Percentiles rank a stretch among this genome's conserved stretches.
These are phyloP conservation scores for Xylaria venustula DNA, from an alignment of 495 filamentous ascomycete species.

Conservation along the genomic window DNA sequence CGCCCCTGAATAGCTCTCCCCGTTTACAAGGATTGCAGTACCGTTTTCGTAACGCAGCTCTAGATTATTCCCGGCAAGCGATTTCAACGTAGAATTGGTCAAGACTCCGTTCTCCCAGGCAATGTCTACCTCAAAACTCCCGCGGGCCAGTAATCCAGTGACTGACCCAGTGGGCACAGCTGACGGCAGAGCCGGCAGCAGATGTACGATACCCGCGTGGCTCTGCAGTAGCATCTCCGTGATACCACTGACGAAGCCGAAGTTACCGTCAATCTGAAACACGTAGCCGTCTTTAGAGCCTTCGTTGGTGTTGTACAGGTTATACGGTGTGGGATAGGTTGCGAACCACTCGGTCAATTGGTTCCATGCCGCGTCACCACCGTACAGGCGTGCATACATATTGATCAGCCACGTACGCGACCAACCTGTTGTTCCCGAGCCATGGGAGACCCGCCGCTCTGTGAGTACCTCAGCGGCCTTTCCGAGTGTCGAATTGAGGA, in stretches of 20 bases:
- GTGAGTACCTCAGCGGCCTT: too few relatives aligned
- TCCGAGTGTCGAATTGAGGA: neutral
- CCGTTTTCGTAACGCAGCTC: neutral
- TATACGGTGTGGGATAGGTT: constrained; percentile 39
- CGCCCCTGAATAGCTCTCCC: too few relatives aligned
- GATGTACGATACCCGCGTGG: constrained; percentile 38
- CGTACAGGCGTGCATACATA: constrained; percentile 42
- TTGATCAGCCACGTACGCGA: constrained; percentile 27
- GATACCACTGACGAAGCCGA: constrained; percentile 48
- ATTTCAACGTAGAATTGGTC: neutral
- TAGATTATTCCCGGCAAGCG: neutral
- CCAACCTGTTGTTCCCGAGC: constrained; percentile 29
- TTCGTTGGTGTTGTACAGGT: constrained; percentile 46
- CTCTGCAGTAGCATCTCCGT: constrained; percentile 53
- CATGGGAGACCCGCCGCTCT: constrained; percentile 16
- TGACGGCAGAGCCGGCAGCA: constrained; percentile 44
- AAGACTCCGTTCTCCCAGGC: constrained; percentile 26
- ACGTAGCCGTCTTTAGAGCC: constrained; percentile 15
- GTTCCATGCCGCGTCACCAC: constrained; percentile 36
- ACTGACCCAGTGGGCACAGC: constrained; percentile 33
- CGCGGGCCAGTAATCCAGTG: constrained; percentile 41
- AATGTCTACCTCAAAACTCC: constrained; percentile 42
- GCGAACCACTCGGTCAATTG: constrained; percentile 38
- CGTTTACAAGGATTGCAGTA: too few relatives aligned
- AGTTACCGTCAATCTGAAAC: constrained; percentile 22